Percentiles rank a stretch among this genome's conserved stretches.
Evolutionary conservation across 192 early-diverging fungal species (phyloP).

Genomic region (Haplosporangium gracile): DNA sequence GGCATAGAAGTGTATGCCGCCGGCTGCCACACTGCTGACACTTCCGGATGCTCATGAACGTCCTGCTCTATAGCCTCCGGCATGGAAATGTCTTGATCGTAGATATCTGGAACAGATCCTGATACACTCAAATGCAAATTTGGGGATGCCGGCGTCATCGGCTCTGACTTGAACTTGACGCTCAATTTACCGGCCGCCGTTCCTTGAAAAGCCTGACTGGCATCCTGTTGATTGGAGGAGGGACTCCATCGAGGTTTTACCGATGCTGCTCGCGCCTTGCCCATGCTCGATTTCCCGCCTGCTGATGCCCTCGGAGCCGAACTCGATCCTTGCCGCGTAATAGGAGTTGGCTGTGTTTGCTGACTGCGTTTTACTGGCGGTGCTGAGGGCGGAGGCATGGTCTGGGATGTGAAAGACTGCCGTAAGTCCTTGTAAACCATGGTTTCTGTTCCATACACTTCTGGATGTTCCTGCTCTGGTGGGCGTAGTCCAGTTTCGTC

Average conservation of each 20-base stretch:
- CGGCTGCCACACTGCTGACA: conserved; percentile 12
- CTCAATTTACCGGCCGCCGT: conserved; percentile 36
- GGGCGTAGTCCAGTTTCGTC: conserved; percentile 26
- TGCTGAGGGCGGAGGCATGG: background rate
- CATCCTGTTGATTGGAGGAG: background rate
- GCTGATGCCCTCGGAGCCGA: background rate
- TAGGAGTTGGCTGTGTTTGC: background rate
- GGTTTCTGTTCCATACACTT: conserved; percentile 17
- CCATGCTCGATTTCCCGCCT: background rate
- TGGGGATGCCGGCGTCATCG: conserved; percentile 1
- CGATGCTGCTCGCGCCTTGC: background rate
- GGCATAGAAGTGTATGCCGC: background rate
- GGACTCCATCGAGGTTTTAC: background rate
- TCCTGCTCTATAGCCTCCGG: background rate
- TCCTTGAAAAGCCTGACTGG: conserved; percentile 37
- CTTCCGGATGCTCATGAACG: background rate
- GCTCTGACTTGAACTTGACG: conserved; percentile 25
- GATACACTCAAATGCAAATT: background rate
- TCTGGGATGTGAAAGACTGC: background rate
- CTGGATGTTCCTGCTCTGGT: conserved; percentile 32
- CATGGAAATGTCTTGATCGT: background rate
- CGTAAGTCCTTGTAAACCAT: conserved; percentile 1
- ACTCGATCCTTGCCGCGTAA: background rate
- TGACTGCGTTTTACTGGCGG: background rate
- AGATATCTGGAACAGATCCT: background rate